Conservation (phyloP, 1,139 yeast genomes). For the Geotrichum fermentans region DNA sequence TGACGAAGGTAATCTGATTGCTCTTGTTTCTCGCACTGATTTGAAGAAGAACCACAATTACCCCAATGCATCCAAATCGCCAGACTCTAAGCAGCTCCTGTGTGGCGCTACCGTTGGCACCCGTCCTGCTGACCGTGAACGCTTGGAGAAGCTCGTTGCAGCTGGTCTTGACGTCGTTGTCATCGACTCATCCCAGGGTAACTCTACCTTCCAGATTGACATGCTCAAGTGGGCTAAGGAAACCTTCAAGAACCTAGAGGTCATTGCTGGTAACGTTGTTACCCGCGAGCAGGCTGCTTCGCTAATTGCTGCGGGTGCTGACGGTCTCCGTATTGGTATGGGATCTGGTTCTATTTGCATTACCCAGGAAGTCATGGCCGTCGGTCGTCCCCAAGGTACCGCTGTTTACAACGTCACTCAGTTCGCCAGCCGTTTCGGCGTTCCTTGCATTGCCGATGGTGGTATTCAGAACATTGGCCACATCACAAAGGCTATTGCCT, state of each 20-base stretch:
- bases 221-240: slow-evolving; percentile 89
- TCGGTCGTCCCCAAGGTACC: slow-evolving; percentile 99
- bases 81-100: slow-evolving; percentile 86
- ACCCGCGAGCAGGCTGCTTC: slow-evolving; percentile 98
- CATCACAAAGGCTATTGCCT: slow-evolving; percentile 90
- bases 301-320: slow-evolving; percentile 94
- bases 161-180: slow-evolving; percentile 98
- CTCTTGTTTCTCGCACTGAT: slow-evolving; percentile 91
- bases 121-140: slow-evolving; percentile 77
- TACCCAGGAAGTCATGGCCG: slow-evolving; percentile 99
- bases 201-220: slow-evolving; percentile 88
- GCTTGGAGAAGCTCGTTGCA: slow-evolving; percentile 78
- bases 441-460: slow-evolving; percentile 98
- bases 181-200: slow-evolving; percentile 95
- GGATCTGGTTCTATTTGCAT: slow-evolving; percentile 99
- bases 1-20: slow-evolving; percentile 64
- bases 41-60: slow-evolving; percentile 90
- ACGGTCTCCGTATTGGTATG: slow-evolving; percentile 98
- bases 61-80: slow-evolving; percentile 93
- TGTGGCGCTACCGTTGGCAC: slow-evolving; percentile 99
- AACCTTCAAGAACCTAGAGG: slow-evolving; percentile 73
- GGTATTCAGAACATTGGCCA: slow-evolving; percentile 99
- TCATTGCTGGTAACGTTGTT: slow-evolving; percentile 97
- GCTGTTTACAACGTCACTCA: slow-evolving; percentile 86
- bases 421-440: slow-evolving; percentile 84